A percentile compares a stretch with the other conserved stretches of the same genome.
These are phyloP conservation scores for Globisporangium irregulare DNA, from an alignment of 352 stramenopile genomes.

Conservation along the genomic window DNA sequence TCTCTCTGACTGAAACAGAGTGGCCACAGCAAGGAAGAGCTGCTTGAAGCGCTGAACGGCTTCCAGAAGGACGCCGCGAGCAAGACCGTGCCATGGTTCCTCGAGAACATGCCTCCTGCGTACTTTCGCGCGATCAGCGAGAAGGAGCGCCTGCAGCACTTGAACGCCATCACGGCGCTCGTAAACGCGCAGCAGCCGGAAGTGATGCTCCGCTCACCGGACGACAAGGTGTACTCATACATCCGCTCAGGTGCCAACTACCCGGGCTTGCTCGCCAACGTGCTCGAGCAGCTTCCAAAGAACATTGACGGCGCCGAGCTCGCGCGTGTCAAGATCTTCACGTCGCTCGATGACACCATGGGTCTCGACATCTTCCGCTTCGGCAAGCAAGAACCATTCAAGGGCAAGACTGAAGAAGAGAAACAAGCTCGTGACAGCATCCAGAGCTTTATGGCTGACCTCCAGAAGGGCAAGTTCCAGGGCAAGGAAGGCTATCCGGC, in stretches of 20 bases:
- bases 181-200: constrained; percentile 74
- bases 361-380: constrained; percentile 88
- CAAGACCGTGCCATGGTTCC: constrained; percentile 85
- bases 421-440: constrained; percentile 51
- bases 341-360: constrained; percentile 78
- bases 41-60: constrained; percentile 55
- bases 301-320: constrained; percentile 60
- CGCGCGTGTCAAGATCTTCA: constrained; percentile 90
- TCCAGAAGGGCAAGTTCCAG: constrained; percentile 74
- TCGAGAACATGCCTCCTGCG: constrained; percentile 87
- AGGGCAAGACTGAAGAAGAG: constrained; percentile 52
- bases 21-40: constrained; percentile 37
- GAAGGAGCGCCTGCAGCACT: constrained; percentile 80
- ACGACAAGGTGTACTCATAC: constrained; percentile 80
- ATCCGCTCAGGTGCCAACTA: constrained; percentile 80
- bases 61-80: constrained; percentile 65
- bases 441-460: constrained; percentile 63
- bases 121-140: constrained; percentile 88
- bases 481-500: constrained; percentile 49
- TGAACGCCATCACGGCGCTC: constrained; percentile 85
- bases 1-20: constrained; percentile 13
- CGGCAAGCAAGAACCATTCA: constrained; percentile 71
- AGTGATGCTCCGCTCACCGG: constrained; percentile 74
- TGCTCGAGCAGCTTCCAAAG: constrained; percentile 67
- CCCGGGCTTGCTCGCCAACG: constrained; percentile 64